These are phyloP conservation scores for Dionaea muscipula DNA, from an alignment of 179 eudicot genomes.

Conservation along the genomic window DNA sequence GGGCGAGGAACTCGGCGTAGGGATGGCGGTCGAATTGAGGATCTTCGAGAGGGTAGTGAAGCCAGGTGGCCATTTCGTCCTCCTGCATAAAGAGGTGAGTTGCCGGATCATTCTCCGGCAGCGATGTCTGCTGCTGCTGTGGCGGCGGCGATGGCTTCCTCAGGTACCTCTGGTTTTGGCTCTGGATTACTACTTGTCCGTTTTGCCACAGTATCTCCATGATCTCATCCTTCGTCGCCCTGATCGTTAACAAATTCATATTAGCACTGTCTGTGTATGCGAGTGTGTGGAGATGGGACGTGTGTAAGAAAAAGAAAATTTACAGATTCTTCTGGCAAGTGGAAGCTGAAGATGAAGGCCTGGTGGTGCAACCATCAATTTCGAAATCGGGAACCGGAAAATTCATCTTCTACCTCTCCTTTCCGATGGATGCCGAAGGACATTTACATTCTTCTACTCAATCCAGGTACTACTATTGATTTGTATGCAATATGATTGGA, in stretches of 20 bases:
- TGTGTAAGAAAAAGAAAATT: no score
- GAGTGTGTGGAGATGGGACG: background rate
- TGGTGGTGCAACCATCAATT: conserved; percentile 9
- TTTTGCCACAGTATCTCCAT: conserved; percentile 46
- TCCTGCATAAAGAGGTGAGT: conserved; percentile 38
- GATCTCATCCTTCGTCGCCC: conserved; percentile 30
- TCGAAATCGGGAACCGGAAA: conserved; percentile 18
- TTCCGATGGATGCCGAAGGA: no score
- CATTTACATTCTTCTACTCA: no score
- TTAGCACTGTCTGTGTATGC: background rate
- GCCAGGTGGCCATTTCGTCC: conserved; percentile 66
- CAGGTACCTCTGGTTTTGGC: conserved; percentile 19
- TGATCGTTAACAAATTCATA: background rate
- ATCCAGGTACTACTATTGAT: no score
- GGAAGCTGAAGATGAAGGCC: conserved; percentile 9
- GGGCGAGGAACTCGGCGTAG: conserved; percentile 27
- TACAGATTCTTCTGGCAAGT: conserved; percentile 6
- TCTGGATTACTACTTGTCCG: conserved; percentile 29
- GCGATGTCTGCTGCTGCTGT: conserved; percentile 10
- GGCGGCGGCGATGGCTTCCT: conserved; percentile 14
- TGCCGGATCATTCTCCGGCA: conserved; percentile 13
- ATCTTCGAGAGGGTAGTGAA: conserved; percentile 43
- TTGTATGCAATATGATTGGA: no score
- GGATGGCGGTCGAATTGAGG: conserved; percentile 26
- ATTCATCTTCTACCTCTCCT: conserved; percentile 8